phyloP scores from a whole-genome alignment of 2,329 filamentous ascomycete species.

The Fragosphaeria purpurea region DNA sequence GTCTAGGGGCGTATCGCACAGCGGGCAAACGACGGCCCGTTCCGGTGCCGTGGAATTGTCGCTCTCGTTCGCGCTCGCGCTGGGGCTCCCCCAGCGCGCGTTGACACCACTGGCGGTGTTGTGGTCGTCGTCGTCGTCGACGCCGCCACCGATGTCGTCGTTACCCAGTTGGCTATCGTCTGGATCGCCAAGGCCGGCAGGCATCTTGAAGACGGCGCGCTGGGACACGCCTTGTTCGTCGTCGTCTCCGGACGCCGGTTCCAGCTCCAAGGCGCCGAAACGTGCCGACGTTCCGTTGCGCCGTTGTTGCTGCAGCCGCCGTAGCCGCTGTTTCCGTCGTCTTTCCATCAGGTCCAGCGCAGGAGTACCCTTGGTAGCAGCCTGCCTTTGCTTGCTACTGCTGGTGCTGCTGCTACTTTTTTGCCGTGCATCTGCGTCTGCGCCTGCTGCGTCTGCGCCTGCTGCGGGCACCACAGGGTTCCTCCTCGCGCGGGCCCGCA shows the following conservation, averaged over 20 bases:
- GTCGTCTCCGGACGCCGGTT: not conserved
- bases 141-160: not conserved
- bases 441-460: too few relatives aligned
- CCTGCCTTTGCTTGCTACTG: not conserved
- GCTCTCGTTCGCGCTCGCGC: not conserved
- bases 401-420: too few relatives aligned
- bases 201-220: constrained; percentile 6
- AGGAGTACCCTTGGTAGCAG: not conserved
- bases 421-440: too few relatives aligned
- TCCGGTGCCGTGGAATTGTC: constrained; percentile 5
- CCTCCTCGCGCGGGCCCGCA: too few relatives aligned
- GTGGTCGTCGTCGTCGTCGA: not conserved
- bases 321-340: constrained; percentile 3
- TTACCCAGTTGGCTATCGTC: not conserved
- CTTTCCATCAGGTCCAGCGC: not conserved
- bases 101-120: not conserved
- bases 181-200: not conserved
- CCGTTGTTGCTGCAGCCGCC: not conserved
- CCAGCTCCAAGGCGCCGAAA: not conserved
- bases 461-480: too few relatives aligned
- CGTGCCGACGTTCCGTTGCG: not conserved
- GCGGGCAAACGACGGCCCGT: constrained; percentile 41
- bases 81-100: not conserved
- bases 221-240: not conserved
- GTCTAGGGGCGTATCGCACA: constrained; percentile 55